Base-by-base conservation (phyloP, 148 eudicot species). In the Suaeda aralocaspica region DNA sequence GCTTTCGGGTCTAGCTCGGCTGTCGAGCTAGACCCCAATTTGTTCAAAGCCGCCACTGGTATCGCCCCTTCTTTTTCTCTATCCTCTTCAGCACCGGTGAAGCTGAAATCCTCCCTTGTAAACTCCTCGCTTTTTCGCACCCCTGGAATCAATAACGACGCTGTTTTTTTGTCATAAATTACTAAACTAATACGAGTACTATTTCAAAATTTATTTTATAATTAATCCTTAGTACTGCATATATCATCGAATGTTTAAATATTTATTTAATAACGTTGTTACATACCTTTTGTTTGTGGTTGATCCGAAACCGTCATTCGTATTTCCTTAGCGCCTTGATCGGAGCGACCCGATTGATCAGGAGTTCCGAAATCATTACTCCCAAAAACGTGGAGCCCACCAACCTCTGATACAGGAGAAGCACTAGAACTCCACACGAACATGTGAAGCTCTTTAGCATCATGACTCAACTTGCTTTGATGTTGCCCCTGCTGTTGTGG, bases 381-480 rank as follows among this genome's bases (percentile, higher is more conserved):
- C 11, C 92, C 96, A 9, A 88, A 87, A 4, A 87, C 98, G 58
- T 94, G 98, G 55, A 94, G 82, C 61, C 97, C 96, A 48, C 89
- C 87, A 1, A 80, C 93, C 44, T 92, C 97, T 0, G 96, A 87
- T 24, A 86, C 97, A 6, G 96, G 97, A 2, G 97, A 92, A 0
- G 88, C 91, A 68, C 92, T 89, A 0, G 96, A 84, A 74, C 97
- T 92, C 97, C 97, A 92, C 48, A 92, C 97, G 48, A 92, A 92
- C 97, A 89, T 92, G 63, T 92, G 97, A 14, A 92, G 87, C 81
- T 92, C 97, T 44, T 92, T 92, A 2, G 92, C 97, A 14, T 92
- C 96, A 42, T 82, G 80, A 51, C 80, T 88, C 68, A 77, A 28
- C 64, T 72, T 77, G 21, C 76, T 77, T 34, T 67, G 60, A 18